These are phyloP conservation scores for Suhomyces coccinellae DNA, from an alignment of 1,139 yeast genomes.

Conservation along the genomic window DNA sequence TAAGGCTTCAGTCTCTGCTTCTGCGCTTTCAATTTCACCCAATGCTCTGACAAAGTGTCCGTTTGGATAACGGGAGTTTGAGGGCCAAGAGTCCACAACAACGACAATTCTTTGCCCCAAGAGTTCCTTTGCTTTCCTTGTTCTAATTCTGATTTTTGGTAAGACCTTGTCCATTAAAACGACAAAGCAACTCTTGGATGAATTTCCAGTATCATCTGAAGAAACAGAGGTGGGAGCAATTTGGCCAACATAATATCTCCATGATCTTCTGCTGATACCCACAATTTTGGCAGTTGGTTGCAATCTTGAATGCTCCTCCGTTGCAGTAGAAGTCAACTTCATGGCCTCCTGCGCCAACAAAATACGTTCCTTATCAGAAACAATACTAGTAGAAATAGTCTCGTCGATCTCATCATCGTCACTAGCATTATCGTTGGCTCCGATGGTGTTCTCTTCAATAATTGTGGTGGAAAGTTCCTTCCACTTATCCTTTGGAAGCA, in stretches of 20 bases:
- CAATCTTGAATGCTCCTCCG: constrained; percentile 42
- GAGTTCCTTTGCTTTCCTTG: constrained; percentile 81
- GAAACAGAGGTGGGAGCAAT: constrained; percentile 78
- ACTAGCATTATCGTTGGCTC: constrained; percentile 62
- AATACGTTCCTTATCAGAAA: constrained; percentile 76
- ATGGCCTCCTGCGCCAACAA: constrained; percentile 77
- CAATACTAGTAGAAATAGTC: constrained; percentile 40
- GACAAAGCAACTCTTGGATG: constrained; percentile 80
- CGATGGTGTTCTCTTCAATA: constrained; percentile 69
- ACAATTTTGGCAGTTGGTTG: constrained; percentile 94
- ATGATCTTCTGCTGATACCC: constrained; percentile 83
- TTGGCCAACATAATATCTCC: constrained; percentile 97
- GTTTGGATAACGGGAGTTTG: constrained; percentile 79
- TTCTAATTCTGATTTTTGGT: constrained; percentile 83
- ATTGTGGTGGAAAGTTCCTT: constrained; percentile 78
- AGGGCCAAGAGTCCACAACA: constrained; percentile 91
- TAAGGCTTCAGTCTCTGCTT: constrained; percentile 96
- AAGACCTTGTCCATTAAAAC: constrained; percentile 84
- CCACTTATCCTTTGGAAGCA: constrained; percentile 87
- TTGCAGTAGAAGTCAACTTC: constrained; percentile 46
- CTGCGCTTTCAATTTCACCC: constrained; percentile 88
- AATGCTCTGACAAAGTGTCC: constrained; percentile 92
- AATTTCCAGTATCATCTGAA: constrained; percentile 50
- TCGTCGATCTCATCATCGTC: constrained; percentile 47
- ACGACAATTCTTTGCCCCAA: constrained; percentile 87